Evolutionary conservation across 192 early-diverging fungal species (phyloP), one percentile per base, ranked within the genome.

Genomic region (Coemansia sp.): DNA sequence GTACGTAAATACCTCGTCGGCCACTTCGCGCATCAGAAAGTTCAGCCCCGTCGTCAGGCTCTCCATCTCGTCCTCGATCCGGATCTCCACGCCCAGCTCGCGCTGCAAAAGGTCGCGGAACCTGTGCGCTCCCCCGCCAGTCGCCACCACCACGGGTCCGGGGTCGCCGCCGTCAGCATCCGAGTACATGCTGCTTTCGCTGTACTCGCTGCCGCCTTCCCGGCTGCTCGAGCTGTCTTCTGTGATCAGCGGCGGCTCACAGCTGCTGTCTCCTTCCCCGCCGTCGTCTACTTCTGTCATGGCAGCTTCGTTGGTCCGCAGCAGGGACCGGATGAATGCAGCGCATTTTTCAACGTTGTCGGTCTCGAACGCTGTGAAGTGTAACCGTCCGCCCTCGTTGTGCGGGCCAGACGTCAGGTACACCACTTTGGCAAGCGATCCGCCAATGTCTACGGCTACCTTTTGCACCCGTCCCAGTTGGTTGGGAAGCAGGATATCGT

Each of bases 321-420:
- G 70, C 20, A 96, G 77, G 8, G 83, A 73, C 25, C 81, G 72
- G 63, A 97, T 87, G 65, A 95, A 96, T 35, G 86, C 89, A 20
- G 97, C 86, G 74, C 94, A 95, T 53, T 91, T 84, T 36, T 96
- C 91, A 56, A 96, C 90, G 48, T 90, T 86, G 72, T 93, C 92
- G 0, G 96, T 98, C 67, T 98, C 95, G 66, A 98, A 95, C 57
- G 91, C 94, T 56, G 85, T 87, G 75, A 98, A 98, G 75, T 95
- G 93, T 52, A 98, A 74, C 11, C 94, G 85, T 1, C 96, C 96
- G 42, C 95, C 94, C 20, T 84, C 85, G 32, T 65, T 65, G n/a
- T 45, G 43, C 29, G 61, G 55, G 0, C 61, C 63, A 29, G 84
- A 79, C 1, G 88, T 87, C 59, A 87, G 83, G 69, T 91, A 90